These are phyloP conservation scores for Saturnispora bothae DNA, from an alignment of 805 yeast species.

Conservation along the genomic window DNA sequence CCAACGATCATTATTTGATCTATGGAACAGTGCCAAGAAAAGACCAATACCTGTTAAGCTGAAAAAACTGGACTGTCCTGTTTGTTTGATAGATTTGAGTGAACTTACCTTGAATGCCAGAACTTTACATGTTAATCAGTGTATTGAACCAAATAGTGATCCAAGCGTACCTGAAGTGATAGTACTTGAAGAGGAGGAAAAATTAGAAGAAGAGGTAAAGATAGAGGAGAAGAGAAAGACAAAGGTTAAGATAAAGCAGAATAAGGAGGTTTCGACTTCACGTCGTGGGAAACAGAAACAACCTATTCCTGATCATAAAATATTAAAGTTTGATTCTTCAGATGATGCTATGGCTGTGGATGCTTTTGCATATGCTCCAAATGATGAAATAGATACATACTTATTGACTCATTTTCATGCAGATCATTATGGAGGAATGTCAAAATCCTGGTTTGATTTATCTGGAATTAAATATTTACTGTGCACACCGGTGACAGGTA, in stretches of 20 bases:
- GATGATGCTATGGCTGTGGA: conserved; percentile 42
- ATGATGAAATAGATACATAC: conserved; percentile 39
- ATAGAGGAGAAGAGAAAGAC: background rate
- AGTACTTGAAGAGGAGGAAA: background rate
- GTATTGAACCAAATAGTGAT: conserved; percentile 27
- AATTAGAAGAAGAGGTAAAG: background rate
- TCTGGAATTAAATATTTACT: conserved; percentile 43
- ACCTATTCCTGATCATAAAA: conserved; percentile 46
- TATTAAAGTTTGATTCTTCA: conserved; percentile 32
- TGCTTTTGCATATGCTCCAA: conserved; percentile 46
- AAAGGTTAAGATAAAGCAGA: too few species aligned
- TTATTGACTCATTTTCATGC: conserved; percentile 81
- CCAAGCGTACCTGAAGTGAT: too few species aligned
- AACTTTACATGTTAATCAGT: conserved; percentile 45
- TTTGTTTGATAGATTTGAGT: conserved; percentile 35
- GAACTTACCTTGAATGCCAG: conserved; percentile 32
- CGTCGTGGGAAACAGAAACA: conserved; percentile 17
- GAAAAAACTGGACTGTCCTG: conserved; percentile 36
- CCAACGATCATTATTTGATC: conserved; percentile 3
- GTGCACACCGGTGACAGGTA: conserved; percentile 61
- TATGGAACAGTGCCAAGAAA: conserved; percentile 1
- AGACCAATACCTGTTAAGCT: conserved; percentile 8
- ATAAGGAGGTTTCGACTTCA: too few species aligned
- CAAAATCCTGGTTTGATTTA: conserved; percentile 57
- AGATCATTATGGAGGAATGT: conserved; percentile 86